Conservation (phyloP, 805 yeast genomes). For the Saturnispora kantuleensis region DNA sequence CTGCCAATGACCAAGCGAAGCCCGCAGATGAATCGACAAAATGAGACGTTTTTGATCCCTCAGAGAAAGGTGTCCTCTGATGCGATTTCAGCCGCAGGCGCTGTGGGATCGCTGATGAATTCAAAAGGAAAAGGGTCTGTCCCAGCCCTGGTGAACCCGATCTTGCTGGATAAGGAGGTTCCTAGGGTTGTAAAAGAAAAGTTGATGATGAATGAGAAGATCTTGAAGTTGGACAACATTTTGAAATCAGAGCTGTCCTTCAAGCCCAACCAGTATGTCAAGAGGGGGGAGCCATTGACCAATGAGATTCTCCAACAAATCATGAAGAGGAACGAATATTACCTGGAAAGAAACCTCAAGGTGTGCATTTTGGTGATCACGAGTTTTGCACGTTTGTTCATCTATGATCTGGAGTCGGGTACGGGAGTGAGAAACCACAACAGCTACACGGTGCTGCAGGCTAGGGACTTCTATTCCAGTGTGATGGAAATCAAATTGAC, state of each 20-base stretch:
- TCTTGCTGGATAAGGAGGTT: conserved; percentile 23
- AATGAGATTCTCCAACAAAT: conserved; percentile 24
- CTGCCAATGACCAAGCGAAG: neutral
- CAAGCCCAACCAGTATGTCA: conserved; percentile 22
- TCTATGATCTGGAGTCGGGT: conserved; percentile 26
- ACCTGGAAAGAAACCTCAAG: conserved; percentile 23
- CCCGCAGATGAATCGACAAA: neutral
- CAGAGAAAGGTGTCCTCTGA: conserved; percentile 22
- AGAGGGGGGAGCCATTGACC: conserved; percentile 23
- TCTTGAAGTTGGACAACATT: conserved; percentile 25
- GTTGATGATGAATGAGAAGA: conserved; percentile 25
- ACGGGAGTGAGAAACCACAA: conserved; percentile 25
- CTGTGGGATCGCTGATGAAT: conserved; percentile 21
- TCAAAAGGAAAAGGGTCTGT: conserved; percentile 12
- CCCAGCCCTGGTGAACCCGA: conserved; percentile 24
- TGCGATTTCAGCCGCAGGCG: conserved; percentile 29
- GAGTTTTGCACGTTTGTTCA: conserved; percentile 26
- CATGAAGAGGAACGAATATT: conserved; percentile 24
- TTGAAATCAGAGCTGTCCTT: conserved; percentile 26
- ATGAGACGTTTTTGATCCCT: conserved; percentile 14
- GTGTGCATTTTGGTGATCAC: conserved; percentile 29
- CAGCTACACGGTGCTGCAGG: conserved; percentile 30
- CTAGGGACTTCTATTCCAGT: conserved; percentile 29
- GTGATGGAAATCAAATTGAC: conserved; percentile 34
- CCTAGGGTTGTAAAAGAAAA: conserved; percentile 24